Base-by-base conservation (phyloP, 306 rosid genomes). In the Glycine tomentella region DNA sequence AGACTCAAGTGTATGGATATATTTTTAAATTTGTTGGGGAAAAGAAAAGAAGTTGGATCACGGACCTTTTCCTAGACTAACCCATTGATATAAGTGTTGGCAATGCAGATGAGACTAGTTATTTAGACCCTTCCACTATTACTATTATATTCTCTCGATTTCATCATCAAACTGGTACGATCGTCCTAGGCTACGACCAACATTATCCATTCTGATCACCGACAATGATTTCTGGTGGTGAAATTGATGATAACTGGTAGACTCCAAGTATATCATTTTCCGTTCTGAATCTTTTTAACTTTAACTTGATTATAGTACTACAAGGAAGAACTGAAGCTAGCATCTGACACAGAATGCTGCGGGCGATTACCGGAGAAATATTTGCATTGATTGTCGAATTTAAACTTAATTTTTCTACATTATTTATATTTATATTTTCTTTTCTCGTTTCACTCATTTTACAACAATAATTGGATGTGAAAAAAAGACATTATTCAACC, bases 101-200 rank as follows among this genome's bases (percentile, higher is more conserved):
- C 0, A 36, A 64, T 64, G 71, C 11, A 65, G 2, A 36, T 3
- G 8, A 63, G 5, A 34, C 15, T 31, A 9, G 67, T 61, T 31
- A 44, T 25, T 63, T 63, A 12, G 69, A 13, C 5, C 16, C 10
- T 63, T 64, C 3, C 1, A 1, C 31, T 25, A 25, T 25, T 25
- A 25, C 31, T 11, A 6, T 8, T 68, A 45, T 25, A 33, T 71
- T 50, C 46, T 50, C 46, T 71, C 62, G 76, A 71, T 71, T 71
- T 51, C 25, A 50, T 51, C 25, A 50, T 31, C 17, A 71, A 72
- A 70, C n/a, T n/a, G n/a, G 48, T 50, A 50, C n/a, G n/a, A n/a
- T n/a, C n/a, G n/a, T n/a, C n/a, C n/a, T n/a, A n/a, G n/a, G n/a
- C 13, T 9, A 16, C 45, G 55, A 45, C 73, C 9, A 44, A 68